Conservation (phyloP, 441 rosid species). For the Jatropha multifida region DNA sequence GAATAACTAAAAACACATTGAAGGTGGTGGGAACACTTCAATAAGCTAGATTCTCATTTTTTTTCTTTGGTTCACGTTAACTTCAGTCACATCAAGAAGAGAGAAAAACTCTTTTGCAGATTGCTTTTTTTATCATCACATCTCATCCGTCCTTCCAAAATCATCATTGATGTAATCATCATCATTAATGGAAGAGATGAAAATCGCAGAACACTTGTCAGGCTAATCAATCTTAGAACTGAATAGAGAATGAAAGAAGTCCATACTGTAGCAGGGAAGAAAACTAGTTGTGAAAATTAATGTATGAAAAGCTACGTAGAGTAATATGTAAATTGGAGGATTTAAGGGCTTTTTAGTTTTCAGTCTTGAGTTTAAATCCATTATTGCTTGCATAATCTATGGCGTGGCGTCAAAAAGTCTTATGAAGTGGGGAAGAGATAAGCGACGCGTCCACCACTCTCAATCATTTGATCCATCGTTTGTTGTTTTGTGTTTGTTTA, state of each 20-base stretch:
- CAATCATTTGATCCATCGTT: background rate
- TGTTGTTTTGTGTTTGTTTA: conserved; percentile 6
- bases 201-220: background rate
- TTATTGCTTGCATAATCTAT: conserved; percentile 12
- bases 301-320: background rate
- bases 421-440: background rate
- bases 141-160: too few relatives aligned
- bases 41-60: too few relatives aligned
- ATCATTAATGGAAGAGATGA: background rate
- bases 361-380: background rate
- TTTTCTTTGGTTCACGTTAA: too few relatives aligned
- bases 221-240: background rate
- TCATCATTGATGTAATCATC: background rate
- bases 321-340: background rate
- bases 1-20: too few relatives aligned
- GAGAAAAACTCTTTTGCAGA: too few relatives aligned
- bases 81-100: too few relatives aligned
- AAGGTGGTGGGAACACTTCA: too few relatives aligned
- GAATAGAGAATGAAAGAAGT: background rate
- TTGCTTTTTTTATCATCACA: too few relatives aligned
- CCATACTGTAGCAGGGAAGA: background rate
- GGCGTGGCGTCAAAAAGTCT: conserved; percentile 13
- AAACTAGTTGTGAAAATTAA: background rate
- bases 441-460: too few relatives aligned
- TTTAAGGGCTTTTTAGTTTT: background rate